Evolutionary conservation across 176 grass and related monocot species (phyloP).

Genomic region (Saccharum officinarum): DNA sequence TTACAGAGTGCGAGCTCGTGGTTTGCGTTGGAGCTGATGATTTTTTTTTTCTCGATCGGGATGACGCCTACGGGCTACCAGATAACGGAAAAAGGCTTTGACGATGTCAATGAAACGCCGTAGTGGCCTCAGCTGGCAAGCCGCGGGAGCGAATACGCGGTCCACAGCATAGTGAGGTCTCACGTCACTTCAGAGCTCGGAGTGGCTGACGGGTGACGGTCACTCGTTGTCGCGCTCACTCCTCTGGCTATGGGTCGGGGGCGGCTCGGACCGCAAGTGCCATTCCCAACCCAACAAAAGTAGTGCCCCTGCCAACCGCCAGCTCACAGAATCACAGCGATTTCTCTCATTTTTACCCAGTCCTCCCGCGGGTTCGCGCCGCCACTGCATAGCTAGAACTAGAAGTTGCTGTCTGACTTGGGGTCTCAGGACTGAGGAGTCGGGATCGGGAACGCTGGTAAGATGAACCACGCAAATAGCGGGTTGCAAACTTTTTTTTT

Average conservation of each 20-base stretch:
- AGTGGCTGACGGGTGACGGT: background rate
- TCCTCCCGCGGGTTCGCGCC: constrained; percentile 21
- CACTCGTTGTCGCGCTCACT: background rate
- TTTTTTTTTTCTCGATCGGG: too few species aligned
- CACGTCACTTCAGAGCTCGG: constrained; percentile 13
- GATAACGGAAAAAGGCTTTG: constrained; percentile 14
- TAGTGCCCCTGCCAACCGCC: constrained; percentile 8
- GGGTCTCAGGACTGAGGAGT: too few species aligned
- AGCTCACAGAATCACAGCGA: background rate
- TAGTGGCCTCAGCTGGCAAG: constrained; percentile 33
- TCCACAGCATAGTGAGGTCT: constrained; percentile 13
- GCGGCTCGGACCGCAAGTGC: background rate
- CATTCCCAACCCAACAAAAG: background rate
- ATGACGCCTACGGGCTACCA: background rate
- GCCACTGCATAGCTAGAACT: background rate
- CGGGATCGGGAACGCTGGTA: too few species aligned
- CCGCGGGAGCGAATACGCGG: constrained; percentile 28
- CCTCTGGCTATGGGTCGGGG: background rate
- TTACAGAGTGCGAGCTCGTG: background rate
- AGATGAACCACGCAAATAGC: too few species aligned
- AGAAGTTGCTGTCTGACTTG: too few species aligned
- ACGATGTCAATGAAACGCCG: constrained; percentile 38
- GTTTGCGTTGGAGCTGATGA: background rate
- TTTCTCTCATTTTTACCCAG: constrained; percentile 31
- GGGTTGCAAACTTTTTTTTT: too few species aligned